phyloP scores from a whole-genome alignment of 768 basidiomycete species.

The Clathrus columnatus region DNA sequence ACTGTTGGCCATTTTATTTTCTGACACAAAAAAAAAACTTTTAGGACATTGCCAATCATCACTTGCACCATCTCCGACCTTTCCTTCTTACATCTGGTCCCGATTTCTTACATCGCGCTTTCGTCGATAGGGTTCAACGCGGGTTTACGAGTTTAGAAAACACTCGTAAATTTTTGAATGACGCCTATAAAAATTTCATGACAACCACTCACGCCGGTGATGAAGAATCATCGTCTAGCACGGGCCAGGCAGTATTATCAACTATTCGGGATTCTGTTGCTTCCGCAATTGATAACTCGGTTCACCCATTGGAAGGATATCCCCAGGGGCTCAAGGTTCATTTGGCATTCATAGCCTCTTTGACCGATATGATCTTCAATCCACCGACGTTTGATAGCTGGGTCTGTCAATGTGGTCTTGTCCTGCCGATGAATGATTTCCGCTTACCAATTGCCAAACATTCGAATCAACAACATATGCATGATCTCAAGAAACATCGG shows the following conservation, averaged over 20 bases:
- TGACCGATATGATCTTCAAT: constrained; percentile 59
- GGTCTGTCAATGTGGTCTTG: constrained; percentile 1
- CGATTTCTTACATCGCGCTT: constrained; percentile 70
- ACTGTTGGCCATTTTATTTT: constrained; percentile 5
- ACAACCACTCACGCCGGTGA: constrained; percentile 24
- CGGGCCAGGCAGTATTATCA: not conserved
- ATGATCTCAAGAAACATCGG: not conserved
- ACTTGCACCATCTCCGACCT: constrained; percentile 87
- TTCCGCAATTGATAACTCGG: not conserved
- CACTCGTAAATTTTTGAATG: constrained; percentile 13
- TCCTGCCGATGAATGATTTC: constrained; percentile 20
- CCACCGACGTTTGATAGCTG: constrained; percentile 27
- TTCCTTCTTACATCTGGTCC: constrained; percentile 75
- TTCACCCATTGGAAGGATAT: not conserved
- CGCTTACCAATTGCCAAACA: constrained; percentile 25
- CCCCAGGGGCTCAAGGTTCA: constrained; percentile 2
- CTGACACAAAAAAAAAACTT: constrained; percentile 14
- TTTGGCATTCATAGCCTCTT: constrained; percentile 34
- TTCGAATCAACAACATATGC: not conserved
- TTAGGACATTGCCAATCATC: constrained; percentile 95
- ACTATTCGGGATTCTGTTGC: not conserved
- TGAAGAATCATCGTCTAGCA: constrained; percentile 33
- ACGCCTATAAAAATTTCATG: constrained; percentile 34
- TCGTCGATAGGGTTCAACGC: constrained; percentile 48
- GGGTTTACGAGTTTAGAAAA: constrained; percentile 18